Conservation (phyloP, 2,329 filamentous ascomycete species). For the Endoconidiophora polonica region DNA sequence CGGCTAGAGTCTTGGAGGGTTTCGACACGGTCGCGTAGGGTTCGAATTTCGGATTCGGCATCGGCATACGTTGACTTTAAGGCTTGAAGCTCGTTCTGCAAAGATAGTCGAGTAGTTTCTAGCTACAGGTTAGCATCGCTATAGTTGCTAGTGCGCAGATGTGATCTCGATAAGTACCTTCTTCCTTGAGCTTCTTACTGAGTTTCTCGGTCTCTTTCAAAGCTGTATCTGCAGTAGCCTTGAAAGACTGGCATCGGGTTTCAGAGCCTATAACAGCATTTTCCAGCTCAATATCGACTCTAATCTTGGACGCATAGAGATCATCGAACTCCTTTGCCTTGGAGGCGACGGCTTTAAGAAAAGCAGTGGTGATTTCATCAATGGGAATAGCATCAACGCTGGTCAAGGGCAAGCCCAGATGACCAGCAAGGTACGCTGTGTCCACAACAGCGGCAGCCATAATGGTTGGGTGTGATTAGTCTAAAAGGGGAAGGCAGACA, state of each 20-base stretch:
- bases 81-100: constrained; percentile 68
- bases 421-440: constrained; percentile 54
- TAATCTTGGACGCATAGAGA: constrained; percentile 72
- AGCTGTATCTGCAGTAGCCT: constrained; percentile 65
- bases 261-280: constrained; percentile 74
- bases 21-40: constrained; percentile 65
- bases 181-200: constrained; percentile 61
- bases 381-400: constrained; percentile 44
- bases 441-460: constrained; percentile 40
- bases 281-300: constrained; percentile 82
- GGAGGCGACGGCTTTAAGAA: constrained; percentile 56
- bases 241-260: constrained; percentile 65
- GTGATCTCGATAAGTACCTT: constrained; percentile 40
- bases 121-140: constrained; percentile 5
- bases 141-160: background rate
- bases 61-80: constrained; percentile 60
- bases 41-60: constrained; percentile 58
- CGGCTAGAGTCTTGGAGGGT: constrained; percentile 84
- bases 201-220: constrained; percentile 71
- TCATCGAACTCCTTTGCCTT: constrained; percentile 74
- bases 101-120: constrained; percentile 60
- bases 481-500: constrained; percentile 2
- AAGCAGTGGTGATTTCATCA: constrained; percentile 55
- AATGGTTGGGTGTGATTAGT: constrained; percentile 13
- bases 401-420: constrained; percentile 50